Percentiles rank a stretch among this genome's conserved stretches.
These are phyloP conservation scores for Epichloe uncinata DNA, from an alignment of 2,329 filamentous ascomycete genomes.

Conservation along the genomic window DNA sequence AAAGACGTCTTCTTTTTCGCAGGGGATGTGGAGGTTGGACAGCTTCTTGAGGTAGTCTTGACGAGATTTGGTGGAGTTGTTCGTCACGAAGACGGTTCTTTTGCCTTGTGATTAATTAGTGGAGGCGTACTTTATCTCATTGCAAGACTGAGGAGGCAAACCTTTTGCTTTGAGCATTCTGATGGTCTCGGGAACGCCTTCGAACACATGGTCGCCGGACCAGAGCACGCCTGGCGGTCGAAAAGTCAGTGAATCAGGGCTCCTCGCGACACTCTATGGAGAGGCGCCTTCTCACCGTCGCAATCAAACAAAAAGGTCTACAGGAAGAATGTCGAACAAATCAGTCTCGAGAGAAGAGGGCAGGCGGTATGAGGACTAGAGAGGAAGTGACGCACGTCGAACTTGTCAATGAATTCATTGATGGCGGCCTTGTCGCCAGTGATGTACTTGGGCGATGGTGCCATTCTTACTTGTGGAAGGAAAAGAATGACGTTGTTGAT, in stretches of 20 bases:
- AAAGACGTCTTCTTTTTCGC: conserved; percentile 80
- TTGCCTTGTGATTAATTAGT: conserved; percentile 50
- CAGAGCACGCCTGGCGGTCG: conserved; percentile 66
- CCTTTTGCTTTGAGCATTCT: conserved; percentile 71
- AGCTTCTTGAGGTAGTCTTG: conserved; percentile 90
- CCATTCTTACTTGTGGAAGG: conserved; percentile 9
- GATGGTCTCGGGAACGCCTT: conserved; percentile 73
- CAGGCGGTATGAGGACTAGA: background rate
- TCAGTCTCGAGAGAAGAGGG: background rate
- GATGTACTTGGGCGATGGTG: conserved; percentile 44
- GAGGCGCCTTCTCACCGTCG: conserved; percentile 53
- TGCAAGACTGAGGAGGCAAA: conserved; percentile 18
- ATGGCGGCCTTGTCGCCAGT: conserved; percentile 69
- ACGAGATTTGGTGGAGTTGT: conserved; percentile 96
- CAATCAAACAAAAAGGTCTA: conserved; percentile 76
- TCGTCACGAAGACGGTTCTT: conserved; percentile 88
- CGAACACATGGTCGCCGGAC: conserved; percentile 86
- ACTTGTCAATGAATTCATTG: conserved; percentile 72
- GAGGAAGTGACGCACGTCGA: conserved; percentile 57
- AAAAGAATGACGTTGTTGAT: background rate
- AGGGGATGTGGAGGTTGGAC: conserved; percentile 64
- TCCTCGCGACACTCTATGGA: background rate
- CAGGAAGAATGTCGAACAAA: background rate
- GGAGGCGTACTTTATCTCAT: background rate
- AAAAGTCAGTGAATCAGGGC: conserved; percentile 1